These are phyloP conservation scores for Persicaria tinctoria DNA, from an alignment of 148 eudicot species.

Conservation along the genomic window DNA sequence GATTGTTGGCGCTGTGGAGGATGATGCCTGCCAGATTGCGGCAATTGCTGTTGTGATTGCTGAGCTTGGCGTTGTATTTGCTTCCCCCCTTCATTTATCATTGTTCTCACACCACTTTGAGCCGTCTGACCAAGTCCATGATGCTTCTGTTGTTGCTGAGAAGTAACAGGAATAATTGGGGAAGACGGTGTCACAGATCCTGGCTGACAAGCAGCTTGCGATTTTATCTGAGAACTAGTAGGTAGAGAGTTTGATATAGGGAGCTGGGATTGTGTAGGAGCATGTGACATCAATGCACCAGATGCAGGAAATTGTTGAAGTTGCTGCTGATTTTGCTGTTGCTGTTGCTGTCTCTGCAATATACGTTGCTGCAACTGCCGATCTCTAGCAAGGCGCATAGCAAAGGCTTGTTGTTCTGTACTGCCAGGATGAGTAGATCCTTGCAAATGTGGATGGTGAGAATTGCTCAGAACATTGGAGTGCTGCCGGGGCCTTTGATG, in stretches of 20 bases:
- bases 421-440: conserved; percentile 40
- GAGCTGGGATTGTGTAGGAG: conserved; percentile 43
- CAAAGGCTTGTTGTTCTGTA: conserved; percentile 59
- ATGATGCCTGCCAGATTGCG: conserved; percentile 61
- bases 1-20: conserved; percentile 60
- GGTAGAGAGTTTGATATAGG: conserved; percentile 51
- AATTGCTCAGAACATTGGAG: conserved; percentile 42
- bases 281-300: conserved; percentile 45
- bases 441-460: conserved; percentile 52
- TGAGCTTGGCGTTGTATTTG: conserved; percentile 51
- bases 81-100: conserved; percentile 50
- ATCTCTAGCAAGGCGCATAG: conserved; percentile 64
- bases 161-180: conserved; percentile 32
- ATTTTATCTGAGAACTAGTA: conserved; percentile 41
- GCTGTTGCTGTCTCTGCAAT: conserved; percentile 38
- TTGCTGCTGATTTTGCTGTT: conserved; percentile 37
- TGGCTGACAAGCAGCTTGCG: conserved; percentile 48
- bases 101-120: conserved; percentile 37
- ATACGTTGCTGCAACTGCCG: conserved; percentile 49
- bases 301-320: conserved; percentile 45
- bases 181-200: conserved; percentile 40
- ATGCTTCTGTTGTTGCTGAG: conserved; percentile 58
- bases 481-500: conserved; percentile 51
- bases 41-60: conserved; percentile 35
- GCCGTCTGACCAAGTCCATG: conserved; percentile 45